Evolutionary conservation across 2,329 filamentous ascomycete species (phyloP).

Genomic region (Sphaerulina vaccinii): DNA sequence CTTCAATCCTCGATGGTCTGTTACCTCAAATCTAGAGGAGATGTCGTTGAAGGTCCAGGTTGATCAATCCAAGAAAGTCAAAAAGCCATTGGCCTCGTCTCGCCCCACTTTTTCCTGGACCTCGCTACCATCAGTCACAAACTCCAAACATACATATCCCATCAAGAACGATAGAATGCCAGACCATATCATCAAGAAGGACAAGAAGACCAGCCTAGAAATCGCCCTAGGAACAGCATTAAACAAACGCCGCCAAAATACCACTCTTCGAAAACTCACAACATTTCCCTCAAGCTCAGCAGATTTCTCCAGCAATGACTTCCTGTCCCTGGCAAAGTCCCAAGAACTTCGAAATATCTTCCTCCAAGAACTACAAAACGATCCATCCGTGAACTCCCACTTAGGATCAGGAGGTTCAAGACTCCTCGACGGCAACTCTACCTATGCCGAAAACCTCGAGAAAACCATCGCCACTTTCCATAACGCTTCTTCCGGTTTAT

Average conservation of each 20-base stretch:
- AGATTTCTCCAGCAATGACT: slow-evolving; percentile 68
- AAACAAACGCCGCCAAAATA: slow-evolving; percentile 43
- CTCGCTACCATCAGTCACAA: background rate
- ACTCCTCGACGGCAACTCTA: slow-evolving; percentile 64
- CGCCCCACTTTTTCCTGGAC: background rate
- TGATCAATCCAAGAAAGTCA: slow-evolving; percentile 12
- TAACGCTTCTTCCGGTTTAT: slow-evolving; percentile 53
- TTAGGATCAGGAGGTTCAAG: slow-evolving; percentile 61
- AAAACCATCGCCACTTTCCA: slow-evolving; percentile 60
- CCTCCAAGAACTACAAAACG: slow-evolving; percentile 45
- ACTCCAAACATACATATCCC: background rate
- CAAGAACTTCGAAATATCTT: slow-evolving; percentile 49
- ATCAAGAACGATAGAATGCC: background rate
- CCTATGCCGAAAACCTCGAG: slow-evolving; percentile 60
- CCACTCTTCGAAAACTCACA: slow-evolving; percentile 50
- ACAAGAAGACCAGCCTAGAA: slow-evolving; percentile 24
- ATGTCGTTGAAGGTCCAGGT: too few relatives aligned
- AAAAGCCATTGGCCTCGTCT: slow-evolving; percentile 8
- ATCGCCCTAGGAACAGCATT: slow-evolving; percentile 33
- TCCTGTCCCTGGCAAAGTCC: slow-evolving; percentile 58
- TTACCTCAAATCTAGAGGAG: background rate
- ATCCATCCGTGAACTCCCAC: slow-evolving; percentile 26
- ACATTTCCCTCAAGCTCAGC: slow-evolving; percentile 40
- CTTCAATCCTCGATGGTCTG: too few relatives aligned
- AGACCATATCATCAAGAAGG: background rate